A percentile compares a stretch with the other conserved stretches of the same genome.
These are phyloP conservation scores for Vachellia pachyceras DNA, from an alignment of 306 rosid genomes.

Conservation along the genomic window DNA sequence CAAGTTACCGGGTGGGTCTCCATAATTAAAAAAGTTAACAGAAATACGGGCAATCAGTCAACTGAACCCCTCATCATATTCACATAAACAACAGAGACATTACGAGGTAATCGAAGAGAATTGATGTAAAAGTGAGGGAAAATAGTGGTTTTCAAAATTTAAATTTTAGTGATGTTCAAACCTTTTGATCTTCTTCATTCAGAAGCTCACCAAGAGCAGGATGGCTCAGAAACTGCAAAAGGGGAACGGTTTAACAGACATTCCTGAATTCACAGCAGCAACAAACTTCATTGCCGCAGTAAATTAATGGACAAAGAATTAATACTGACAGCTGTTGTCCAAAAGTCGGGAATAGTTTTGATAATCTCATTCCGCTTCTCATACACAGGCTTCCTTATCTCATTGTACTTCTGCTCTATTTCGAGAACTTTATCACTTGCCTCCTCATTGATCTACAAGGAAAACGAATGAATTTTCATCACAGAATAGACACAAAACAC, in stretches of 20 bases:
- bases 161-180: conserved; percentile 28
- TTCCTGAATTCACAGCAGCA: neutral
- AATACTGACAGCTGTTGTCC: conserved; percentile 84
- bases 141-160: neutral
- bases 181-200: conserved; percentile 91
- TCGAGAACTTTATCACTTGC: conserved; percentile 90
- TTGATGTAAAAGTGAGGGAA: neutral
- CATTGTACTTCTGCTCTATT: conserved; percentile 91
- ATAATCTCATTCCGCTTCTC: conserved; percentile 75
- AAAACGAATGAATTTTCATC: conserved; percentile 4
- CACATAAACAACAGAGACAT: too few relatives aligned
- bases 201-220: conserved; percentile 73
- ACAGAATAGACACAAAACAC: neutral
- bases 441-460: conserved; percentile 82
- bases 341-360: conserved; percentile 90
- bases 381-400: conserved; percentile 79
- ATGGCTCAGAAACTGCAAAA: conserved; percentile 69
- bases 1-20: neutral
- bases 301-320: neutral
- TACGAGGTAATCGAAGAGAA: neutral
- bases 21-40: neutral
- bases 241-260: neutral
- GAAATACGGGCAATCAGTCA: too few relatives aligned
- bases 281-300: neutral
- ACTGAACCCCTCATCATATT: too few relatives aligned